A percentile compares a stretch with the other conserved stretches of the same genome.
Evolutionary conservation across 768 basidiomycete species (phyloP).

Genomic region (Collybia nuda): DNA sequence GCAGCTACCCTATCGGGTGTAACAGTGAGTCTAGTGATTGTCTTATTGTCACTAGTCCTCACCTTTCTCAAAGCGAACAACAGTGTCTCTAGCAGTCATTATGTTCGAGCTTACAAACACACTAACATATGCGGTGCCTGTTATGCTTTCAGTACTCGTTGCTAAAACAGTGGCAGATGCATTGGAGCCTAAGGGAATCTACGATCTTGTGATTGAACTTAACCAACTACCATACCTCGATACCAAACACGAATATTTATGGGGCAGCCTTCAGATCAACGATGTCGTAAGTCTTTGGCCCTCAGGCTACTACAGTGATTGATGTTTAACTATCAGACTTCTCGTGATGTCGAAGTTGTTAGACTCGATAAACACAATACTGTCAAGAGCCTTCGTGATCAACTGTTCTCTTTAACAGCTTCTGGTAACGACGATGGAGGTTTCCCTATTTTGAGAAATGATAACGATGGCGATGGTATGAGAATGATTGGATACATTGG

Average conservation of each 20-base stretch:
- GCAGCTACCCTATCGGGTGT: slow-evolving; percentile 95
- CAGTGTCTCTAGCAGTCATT: slow-evolving; percentile 94
- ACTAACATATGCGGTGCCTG: slow-evolving; percentile 86
- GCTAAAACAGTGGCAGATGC: slow-evolving; percentile 90
- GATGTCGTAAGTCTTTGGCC: slow-evolving; percentile 62
- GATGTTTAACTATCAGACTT: slow-evolving; percentile 44
- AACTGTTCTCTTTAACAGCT: slow-evolving; percentile 57
- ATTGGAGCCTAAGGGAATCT: slow-evolving; percentile 91
- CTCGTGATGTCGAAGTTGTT: slow-evolving; percentile 68
- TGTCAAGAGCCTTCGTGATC: slow-evolving; percentile 69
- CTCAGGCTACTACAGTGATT: background rate
- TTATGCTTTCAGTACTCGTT: slow-evolving; percentile 86
- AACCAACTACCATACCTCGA: slow-evolving; percentile 92
- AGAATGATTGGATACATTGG: slow-evolving; percentile 91
- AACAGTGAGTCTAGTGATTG: slow-evolving; percentile 55
- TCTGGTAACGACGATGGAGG: slow-evolving; percentile 75
- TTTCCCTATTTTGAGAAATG: slow-evolving; percentile 78
- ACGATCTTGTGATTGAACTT: slow-evolving; percentile 94
- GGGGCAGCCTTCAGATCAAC: slow-evolving; percentile 72
- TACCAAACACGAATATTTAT: slow-evolving; percentile 85
- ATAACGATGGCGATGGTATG: slow-evolving; percentile 41
- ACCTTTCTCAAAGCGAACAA: slow-evolving; percentile 58
- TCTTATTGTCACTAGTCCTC: slow-evolving; percentile 9
- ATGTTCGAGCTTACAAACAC: slow-evolving; percentile 94
- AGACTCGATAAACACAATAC: slow-evolving; percentile 73